phyloP scores from a whole-genome alignment of 2,329 filamentous ascomycete genomes.

The Emergomyces orientalis region DNA sequence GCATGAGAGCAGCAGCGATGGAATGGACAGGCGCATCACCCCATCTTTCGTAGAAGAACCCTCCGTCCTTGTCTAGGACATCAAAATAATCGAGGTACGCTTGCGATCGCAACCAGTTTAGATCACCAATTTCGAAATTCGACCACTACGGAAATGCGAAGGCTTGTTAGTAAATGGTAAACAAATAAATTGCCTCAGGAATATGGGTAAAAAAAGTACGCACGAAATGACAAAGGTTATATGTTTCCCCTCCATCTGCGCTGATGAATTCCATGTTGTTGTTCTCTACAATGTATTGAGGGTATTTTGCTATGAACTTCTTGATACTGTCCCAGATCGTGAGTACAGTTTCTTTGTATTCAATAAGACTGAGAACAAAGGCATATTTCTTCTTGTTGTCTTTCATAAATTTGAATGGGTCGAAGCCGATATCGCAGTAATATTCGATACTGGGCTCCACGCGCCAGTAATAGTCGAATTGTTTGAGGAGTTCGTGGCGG shows the following conservation, averaged over 20 bases:
- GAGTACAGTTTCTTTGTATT: conserved; percentile 92
- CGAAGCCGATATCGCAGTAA: conserved; percentile 90
- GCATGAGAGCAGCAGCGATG: conserved; percentile 78
- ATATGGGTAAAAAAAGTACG: conserved; percentile 29
- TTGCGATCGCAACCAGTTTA: conserved; percentile 85
- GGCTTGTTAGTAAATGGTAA: background rate
- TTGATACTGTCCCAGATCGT: conserved; percentile 93
- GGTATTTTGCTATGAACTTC: conserved; percentile 84
- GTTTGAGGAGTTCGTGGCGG: conserved; percentile 81
- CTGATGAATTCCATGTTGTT: conserved; percentile 90
- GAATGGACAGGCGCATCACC: conserved; percentile 96
- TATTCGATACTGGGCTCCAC: conserved; percentile 96
- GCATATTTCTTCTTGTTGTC: conserved; percentile 98
- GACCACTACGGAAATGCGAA: conserved; percentile 61
- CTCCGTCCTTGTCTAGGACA: conserved; percentile 76
- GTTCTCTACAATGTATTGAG: conserved; percentile 71
- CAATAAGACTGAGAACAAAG: conserved; percentile 89
- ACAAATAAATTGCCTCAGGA: background rate
- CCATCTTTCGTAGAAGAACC: conserved; percentile 99
- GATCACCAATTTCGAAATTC: conserved; percentile 93
- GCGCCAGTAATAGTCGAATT: conserved; percentile 99
- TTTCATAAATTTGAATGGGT: conserved; percentile 93
- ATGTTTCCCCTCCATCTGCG: conserved; percentile 80
- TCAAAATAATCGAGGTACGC: conserved; percentile 88
- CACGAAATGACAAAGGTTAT: conserved; percentile 97